phyloP scores from a whole-genome alignment of 2,329 filamentous ascomycete genomes.

The Dactylellina parvicollis region DNA sequence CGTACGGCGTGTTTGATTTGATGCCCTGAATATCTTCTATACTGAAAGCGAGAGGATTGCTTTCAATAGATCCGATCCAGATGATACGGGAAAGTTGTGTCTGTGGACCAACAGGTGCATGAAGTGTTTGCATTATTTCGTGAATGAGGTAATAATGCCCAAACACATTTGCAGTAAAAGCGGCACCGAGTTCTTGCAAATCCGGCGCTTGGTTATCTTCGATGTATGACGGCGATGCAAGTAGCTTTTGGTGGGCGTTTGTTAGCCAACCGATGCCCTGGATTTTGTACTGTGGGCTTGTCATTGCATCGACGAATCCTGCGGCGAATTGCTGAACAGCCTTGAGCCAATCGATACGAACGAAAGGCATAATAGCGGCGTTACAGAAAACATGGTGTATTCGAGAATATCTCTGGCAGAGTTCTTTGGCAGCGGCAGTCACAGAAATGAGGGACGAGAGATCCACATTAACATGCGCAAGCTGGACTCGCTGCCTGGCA shows the following conservation, averaged over 20 bases:
- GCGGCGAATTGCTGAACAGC: conserved; percentile 69
- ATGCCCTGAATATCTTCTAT: conserved; percentile 80
- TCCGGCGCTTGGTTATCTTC: conserved; percentile 65
- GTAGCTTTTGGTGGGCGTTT: conserved; percentile 7
- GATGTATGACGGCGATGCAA: conserved; percentile 10
- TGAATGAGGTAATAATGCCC: conserved; percentile 92
- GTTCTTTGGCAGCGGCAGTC: conserved; percentile 30
- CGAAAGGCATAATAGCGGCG: conserved; percentile 88
- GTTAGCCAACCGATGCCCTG: conserved; percentile 66
- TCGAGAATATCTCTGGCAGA: conserved; percentile 66
- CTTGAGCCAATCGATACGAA: conserved; percentile 74
- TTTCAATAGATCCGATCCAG: conserved; percentile 87
- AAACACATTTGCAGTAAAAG: conserved; percentile 93
- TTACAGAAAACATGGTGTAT: conserved; percentile 85
- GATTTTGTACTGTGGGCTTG: conserved; percentile 81
- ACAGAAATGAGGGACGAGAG: conserved; percentile 56
- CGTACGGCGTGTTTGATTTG: conserved; percentile 73
- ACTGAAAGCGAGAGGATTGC: conserved; percentile 67
- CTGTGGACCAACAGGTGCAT: conserved; percentile 63
- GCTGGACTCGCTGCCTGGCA: conserved; percentile 26
- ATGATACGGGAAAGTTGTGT: conserved; percentile 72
- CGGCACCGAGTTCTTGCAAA: conserved; percentile 70
- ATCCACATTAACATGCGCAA: conserved; percentile 55
- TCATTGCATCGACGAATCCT: conserved; percentile 74
- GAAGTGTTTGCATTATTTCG: conserved; percentile 78